These are phyloP conservation scores for Hippophae rhamnoides DNA, from an alignment of 306 rosid species.

Conservation along the genomic window DNA sequence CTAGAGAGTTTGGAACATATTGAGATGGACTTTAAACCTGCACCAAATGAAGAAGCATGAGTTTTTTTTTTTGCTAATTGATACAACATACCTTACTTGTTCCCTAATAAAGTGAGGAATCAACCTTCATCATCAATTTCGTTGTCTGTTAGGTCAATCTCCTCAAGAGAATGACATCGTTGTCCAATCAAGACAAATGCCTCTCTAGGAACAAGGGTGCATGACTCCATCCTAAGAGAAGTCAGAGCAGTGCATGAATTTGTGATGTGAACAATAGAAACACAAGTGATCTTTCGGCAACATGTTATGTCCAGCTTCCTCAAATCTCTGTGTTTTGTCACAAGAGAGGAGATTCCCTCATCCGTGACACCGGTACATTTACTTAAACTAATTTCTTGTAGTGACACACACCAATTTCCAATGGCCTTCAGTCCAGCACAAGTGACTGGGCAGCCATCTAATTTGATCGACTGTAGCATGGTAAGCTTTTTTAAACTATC, in stretches of 20 bases:
- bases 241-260: slow-evolving; percentile 54
- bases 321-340: slow-evolving; percentile 64
- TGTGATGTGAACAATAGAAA: slow-evolving; percentile 56
- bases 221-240: slow-evolving; percentile 88
- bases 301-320: slow-evolving; percentile 91
- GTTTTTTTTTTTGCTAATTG: slow-evolving; percentile 10
- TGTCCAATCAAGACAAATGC: slow-evolving; percentile 66
- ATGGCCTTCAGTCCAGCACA: slow-evolving; percentile 65
- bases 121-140: slow-evolving; percentile 87
- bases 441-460: slow-evolving; percentile 64
- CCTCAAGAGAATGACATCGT: slow-evolving; percentile 57
- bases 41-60: slow-evolving; percentile 13
- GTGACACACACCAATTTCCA: slow-evolving; percentile 57
- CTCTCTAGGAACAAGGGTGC: slow-evolving; percentile 60
- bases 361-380: slow-evolving; percentile 82
- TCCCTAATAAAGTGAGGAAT: slow-evolving; percentile 5
- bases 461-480: slow-evolving; percentile 58
- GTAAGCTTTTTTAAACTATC: slow-evolving; percentile 58
- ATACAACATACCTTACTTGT: slow-evolving; percentile 9
- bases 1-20: slow-evolving; percentile 54
- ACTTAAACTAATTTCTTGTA: slow-evolving; percentile 74
- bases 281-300: slow-evolving; percentile 69
- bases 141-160: slow-evolving; percentile 85
- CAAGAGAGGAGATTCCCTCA: slow-evolving; percentile 58
- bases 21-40: slow-evolving; percentile 69